phyloP scores from a whole-genome alignment of 495 filamentous ascomycete genomes.

The Sphaerosporella brunnea region DNA sequence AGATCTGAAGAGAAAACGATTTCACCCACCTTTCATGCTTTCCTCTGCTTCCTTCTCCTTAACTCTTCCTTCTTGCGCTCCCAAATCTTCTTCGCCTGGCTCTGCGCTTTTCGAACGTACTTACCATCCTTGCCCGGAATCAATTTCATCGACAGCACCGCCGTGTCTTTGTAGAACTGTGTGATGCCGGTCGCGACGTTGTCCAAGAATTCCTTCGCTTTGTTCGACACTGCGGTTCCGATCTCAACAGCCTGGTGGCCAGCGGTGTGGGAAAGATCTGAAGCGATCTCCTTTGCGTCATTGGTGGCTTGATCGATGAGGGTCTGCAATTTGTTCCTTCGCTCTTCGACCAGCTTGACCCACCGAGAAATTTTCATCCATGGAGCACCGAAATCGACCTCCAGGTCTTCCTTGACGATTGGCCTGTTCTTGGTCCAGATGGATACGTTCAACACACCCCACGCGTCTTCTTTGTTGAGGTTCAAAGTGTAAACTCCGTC shows the following conservation, averaged over 20 bases:
- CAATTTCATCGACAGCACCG: background rate
- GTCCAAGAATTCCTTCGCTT: constrained; percentile 15
- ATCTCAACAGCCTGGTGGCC: constrained; percentile 15
- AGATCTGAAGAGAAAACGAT: background rate
- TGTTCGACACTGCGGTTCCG: constrained; percentile 11
- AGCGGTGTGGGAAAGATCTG: constrained; percentile 17
- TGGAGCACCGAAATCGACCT: constrained; percentile 43
- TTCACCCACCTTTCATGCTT: background rate
- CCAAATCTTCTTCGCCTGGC: constrained; percentile 19
- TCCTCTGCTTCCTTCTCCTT: background rate
- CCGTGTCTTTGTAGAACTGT: constrained; percentile 16
- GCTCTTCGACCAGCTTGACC: constrained; percentile 35
- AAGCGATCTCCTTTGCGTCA: constrained; percentile 22
- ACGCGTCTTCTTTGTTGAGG: constrained; percentile 36
- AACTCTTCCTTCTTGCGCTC: constrained; percentile 11
- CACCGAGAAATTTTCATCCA: constrained; percentile 43
- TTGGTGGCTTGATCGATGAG: constrained; percentile 34
- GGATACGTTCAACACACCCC: constrained; percentile 40
- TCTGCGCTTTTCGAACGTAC: constrained; percentile 23
- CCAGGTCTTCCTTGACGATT: constrained; percentile 35
- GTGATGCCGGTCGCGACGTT: constrained; percentile 13
- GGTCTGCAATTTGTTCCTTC: constrained; percentile 34
- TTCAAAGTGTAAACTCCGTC: constrained; percentile 42
- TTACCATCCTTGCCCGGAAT: constrained; percentile 1
- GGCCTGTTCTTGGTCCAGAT: constrained; percentile 37